Base-by-base conservation (phyloP, 23 red algal genomes). In the Cyanidium caldarium region DNA sequence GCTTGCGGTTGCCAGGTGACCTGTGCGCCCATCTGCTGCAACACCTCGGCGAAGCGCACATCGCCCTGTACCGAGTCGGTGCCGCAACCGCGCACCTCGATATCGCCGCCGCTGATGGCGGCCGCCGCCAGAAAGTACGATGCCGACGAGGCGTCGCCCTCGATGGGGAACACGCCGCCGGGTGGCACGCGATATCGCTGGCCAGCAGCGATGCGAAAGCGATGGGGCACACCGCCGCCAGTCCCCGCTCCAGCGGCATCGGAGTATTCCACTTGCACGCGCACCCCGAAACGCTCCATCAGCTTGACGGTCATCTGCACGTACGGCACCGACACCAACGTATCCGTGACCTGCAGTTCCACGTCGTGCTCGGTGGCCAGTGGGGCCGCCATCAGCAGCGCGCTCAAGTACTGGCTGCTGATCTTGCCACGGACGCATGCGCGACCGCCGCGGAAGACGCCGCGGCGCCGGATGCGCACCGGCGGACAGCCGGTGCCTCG, bases 61-160 rank as follows among this genome's bases (percentile, higher is more conserved):
- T 98, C 92, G 7, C 92, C 92, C 77, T 98, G 92, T 20, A 98
- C 57, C 0, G 73, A 81, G 23, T 77, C 82, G 19, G 46, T 77
- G 17, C 92, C 92, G 68, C 92, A 98, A 35, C 92, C 92, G 15
- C 36, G 33, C 25, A 98, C 92, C n/a, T 77, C 84, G 39, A 98
- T 68, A 16, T 73, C 34, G 40, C 92, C 92, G 19, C 92, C 92
- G 39, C 84, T 88, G 34, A 98, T 98, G 17, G 92, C 92, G 5
- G 74, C 92, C 10, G 84, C 92, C 2, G 84, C 92, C 35, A 88
- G 66, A 58, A 98, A 98, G 66, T 98, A 98, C 14, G 79, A 85
- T 28, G 92, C 92, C 2, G 79, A 85, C 15, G 92, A 98, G 23
- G 92, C 92, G 40, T 98, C 92, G 39, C 92, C 92, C 57, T 98